Conservation (phyloP, 208 protist genomes). For the Endotrypanum monterogeii region DNA sequence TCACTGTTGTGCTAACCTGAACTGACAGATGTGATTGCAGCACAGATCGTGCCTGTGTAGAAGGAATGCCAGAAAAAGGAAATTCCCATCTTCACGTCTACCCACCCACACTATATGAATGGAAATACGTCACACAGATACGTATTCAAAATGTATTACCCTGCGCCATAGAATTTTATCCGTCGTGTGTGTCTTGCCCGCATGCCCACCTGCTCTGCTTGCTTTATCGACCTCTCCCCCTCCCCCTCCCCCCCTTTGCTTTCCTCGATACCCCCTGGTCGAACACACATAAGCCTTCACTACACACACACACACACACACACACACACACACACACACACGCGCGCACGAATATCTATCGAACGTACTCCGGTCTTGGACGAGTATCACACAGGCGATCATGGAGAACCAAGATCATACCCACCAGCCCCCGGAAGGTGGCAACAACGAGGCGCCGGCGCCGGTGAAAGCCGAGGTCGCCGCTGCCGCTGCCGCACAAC, state of each 20-base stretch:
- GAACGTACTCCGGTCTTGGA: not conserved
- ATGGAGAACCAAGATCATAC: slow-evolving; percentile 26
- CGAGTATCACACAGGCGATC: not conserved
- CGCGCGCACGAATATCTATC: too few species aligned
- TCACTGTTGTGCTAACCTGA: too few species aligned
- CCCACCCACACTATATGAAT: too few species aligned
- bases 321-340: not conserved
- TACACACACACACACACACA: not conserved
- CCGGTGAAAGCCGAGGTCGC: slow-evolving; percentile 62
- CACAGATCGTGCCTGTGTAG: too few species aligned
- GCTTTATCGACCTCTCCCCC: not conserved
- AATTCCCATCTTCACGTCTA: too few species aligned
- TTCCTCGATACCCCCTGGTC: not conserved
- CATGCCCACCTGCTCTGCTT: too few species aligned
- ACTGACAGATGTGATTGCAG: too few species aligned
- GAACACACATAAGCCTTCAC: not conserved
- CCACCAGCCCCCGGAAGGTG: slow-evolving; percentile 21
- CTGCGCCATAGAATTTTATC: too few species aligned
- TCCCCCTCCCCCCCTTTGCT: not conserved
- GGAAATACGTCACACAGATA: too few species aligned
- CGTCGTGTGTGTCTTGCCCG: too few species aligned
- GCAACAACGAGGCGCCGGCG: slow-evolving; percentile 24
- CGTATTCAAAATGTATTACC: too few species aligned
- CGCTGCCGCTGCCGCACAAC: slow-evolving; percentile 34
- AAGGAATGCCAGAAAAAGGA: too few species aligned